Evolutionary conservation across 1,284 basidiomycete genomes (phyloP).

Genomic region (Uromyces viciae-fabae): DNA sequence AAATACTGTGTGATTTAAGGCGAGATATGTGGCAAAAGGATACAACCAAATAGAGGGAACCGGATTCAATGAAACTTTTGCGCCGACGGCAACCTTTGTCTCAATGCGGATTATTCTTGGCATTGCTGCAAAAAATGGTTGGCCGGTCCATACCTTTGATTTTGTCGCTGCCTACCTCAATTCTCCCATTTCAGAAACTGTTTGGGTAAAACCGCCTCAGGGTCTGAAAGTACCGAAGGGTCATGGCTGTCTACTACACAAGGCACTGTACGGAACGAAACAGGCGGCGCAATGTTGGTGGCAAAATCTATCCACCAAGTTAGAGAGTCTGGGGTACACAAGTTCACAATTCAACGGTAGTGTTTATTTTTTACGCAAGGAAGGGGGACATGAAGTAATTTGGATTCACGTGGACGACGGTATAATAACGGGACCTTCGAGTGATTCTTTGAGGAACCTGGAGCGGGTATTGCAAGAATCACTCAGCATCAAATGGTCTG

Average conservation of each 20-base stretch:
- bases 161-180: not conserved
- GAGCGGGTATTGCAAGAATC: not conserved
- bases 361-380: not conserved
- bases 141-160: not conserved
- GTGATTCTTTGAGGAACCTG: not conserved
- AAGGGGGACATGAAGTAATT: not conserved
- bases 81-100: not conserved
- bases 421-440: not conserved
- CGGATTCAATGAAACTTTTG: not conserved
- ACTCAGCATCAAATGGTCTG: not conserved
- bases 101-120: not conserved
- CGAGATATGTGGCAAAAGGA: not conserved
- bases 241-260: not conserved
- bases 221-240: not conserved
- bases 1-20: not conserved
- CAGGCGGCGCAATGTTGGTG: slow-evolving; percentile 11
- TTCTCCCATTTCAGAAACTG: not conserved
- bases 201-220: not conserved
- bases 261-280: slow-evolving; percentile 13
- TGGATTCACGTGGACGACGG: slow-evolving; percentile 18
- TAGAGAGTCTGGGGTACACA: not conserved
- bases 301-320: not conserved
- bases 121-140: not conserved
- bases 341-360: not conserved
- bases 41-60: not conserved